These are phyloP conservation scores for Alternaria triticina DNA, from an alignment of 2,329 filamentous ascomycete species.

Conservation along the genomic window DNA sequence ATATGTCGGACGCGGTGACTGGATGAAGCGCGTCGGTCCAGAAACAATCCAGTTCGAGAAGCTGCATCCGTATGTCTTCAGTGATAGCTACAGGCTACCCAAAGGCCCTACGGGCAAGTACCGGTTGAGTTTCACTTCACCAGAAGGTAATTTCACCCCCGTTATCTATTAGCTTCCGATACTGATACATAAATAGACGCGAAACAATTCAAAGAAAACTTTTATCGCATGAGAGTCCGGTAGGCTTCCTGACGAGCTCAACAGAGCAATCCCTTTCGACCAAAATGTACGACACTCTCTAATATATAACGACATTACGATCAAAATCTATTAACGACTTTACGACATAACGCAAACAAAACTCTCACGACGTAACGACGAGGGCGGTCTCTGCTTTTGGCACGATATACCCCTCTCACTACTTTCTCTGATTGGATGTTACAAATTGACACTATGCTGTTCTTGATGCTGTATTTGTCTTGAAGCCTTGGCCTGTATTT, in stretches of 20 bases:
- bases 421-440: background rate
- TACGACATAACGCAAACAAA: slow-evolving; percentile 23
- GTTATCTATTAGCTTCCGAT: background rate
- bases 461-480: background rate
- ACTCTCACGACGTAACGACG: slow-evolving; percentile 26
- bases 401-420: slow-evolving; percentile 44
- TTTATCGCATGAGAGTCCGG: slow-evolving; percentile 36
- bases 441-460: slow-evolving; percentile 15
- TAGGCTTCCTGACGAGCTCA: background rate
- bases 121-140: slow-evolving; percentile 41
- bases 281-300: background rate
- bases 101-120: slow-evolving; percentile 40
- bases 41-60: slow-evolving; percentile 58
- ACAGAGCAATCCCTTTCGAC: background rate
- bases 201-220: slow-evolving; percentile 38
- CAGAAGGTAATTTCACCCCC: slow-evolving; percentile 33
- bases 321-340: slow-evolving; percentile 27
- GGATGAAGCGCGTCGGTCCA: slow-evolving; percentile 54
- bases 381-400: slow-evolving; percentile 37
- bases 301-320: slow-evolving; percentile 13
- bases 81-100: slow-evolving; percentile 54
- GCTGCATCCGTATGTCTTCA: slow-evolving; percentile 61
- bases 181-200: slow-evolving; percentile 28
- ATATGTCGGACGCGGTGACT: slow-evolving; percentile 54
- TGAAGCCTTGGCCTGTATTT: background rate